phyloP scores from a whole-genome alignment of 192 early-diverging fungal species.

The Neocallimastix lanati region DNA sequence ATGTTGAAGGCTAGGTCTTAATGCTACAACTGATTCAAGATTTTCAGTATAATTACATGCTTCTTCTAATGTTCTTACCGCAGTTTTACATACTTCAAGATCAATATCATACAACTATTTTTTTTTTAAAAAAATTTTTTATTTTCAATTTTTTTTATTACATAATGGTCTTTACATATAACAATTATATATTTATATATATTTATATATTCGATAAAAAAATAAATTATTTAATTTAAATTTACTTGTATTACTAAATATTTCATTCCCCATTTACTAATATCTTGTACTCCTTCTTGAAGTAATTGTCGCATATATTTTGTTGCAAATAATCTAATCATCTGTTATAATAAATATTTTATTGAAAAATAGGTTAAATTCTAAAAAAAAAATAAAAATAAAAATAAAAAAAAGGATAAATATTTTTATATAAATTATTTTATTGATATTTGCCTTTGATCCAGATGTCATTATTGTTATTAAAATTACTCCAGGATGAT shows the following conservation, averaged over 20 bases:
- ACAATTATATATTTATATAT: no score
- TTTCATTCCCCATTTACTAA: slow-evolving; percentile 55
- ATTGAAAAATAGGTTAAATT: no score
- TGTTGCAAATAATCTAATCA: slow-evolving; percentile 56
- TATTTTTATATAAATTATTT: no score
- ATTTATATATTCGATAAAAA: no score
- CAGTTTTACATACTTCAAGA: slow-evolving; percentile 48
- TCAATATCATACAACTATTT: slow-evolving; percentile 55
- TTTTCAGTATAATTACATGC: slow-evolving; percentile 43
- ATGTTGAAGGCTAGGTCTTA: slow-evolving; percentile 53
- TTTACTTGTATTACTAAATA: slow-evolving; percentile 45
- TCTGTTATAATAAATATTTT: slow-evolving; percentile 11
- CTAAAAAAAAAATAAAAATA: background rate
- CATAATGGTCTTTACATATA: no score
- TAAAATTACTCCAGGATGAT: slow-evolving; percentile 56
- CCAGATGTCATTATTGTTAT: slow-evolving; percentile 72
- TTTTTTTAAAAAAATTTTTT: no score
- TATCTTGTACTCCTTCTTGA: slow-evolving; percentile 28
- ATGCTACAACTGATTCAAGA: slow-evolving; percentile 47
- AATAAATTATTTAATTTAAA: background rate
- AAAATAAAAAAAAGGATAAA: background rate
- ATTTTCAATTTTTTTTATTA: no score
- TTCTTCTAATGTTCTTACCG: slow-evolving; percentile 45
- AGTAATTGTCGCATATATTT: slow-evolving; percentile 49
- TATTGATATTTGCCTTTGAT: no score